A percentile compares a stretch with the other conserved stretches of the same genome.
These are phyloP conservation scores for Kodamaea jinghongensis DNA, from an alignment of 805 yeast species.

Conservation along the genomic window DNA sequence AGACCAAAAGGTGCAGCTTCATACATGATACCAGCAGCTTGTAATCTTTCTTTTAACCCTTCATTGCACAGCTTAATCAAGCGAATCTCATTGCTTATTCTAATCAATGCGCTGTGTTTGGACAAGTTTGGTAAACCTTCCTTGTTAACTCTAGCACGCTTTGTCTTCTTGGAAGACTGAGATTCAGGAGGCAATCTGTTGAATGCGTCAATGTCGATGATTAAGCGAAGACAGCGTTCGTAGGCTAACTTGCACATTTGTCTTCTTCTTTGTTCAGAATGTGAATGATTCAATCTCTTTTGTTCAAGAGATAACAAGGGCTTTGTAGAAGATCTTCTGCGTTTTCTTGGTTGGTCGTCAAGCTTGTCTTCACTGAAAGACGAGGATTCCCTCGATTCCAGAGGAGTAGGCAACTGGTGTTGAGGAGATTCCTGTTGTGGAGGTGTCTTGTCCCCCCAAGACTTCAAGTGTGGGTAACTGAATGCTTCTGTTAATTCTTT, in stretches of 20 bases:
- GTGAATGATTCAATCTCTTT: constrained; percentile 41
- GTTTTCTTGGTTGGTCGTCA: constrained; percentile 16
- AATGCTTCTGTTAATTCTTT: constrained; percentile 34
- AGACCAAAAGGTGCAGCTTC: no score
- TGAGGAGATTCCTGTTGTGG: constrained; percentile 10
- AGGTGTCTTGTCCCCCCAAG: constrained; percentile 5
- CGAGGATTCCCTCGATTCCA: constrained; percentile 28
- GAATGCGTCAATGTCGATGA: constrained; percentile 38
- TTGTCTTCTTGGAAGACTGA: constrained; percentile 21
- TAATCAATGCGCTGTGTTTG: constrained; percentile 41
- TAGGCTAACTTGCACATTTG: constrained; percentile 44
- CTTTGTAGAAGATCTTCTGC: constrained; percentile 30
- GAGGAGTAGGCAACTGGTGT: constrained; percentile 33
- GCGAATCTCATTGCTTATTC: constrained; percentile 38
- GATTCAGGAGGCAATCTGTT: constrained; percentile 18
- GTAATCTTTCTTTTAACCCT: constrained; percentile 19
- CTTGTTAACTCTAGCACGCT: constrained; percentile 38
- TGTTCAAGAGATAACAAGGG: constrained; percentile 40
- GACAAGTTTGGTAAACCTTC: constrained; percentile 46
- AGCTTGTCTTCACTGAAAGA: constrained; percentile 7
- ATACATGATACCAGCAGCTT: no score
- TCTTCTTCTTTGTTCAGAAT: constrained; percentile 43
- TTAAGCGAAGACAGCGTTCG: constrained; percentile 39
- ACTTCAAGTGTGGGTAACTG: constrained; percentile 22
- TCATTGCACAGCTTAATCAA: constrained; percentile 34